Conservation (phyloP, 2,329 filamentous ascomycete species). For the Coniochaeta sp. region DNA sequence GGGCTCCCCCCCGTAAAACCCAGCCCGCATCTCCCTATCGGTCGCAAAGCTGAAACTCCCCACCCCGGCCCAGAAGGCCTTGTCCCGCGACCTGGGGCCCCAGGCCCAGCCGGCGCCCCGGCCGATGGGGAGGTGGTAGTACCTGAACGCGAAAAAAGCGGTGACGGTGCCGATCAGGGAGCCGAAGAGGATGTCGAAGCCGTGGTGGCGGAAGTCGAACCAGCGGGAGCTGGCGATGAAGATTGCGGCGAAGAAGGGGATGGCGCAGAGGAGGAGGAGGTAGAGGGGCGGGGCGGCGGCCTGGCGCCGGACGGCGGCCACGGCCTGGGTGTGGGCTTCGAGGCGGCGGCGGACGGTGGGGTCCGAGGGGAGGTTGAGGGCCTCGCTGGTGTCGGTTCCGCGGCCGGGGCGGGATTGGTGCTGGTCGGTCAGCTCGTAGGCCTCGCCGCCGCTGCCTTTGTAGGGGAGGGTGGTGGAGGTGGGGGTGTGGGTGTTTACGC, state of each 20-base stretch:
- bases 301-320: slow-evolving; percentile 55
- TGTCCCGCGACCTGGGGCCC: slow-evolving; percentile 65
- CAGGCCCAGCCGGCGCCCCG: slow-evolving; percentile 84
- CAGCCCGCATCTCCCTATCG: slow-evolving; percentile 20
- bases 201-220: slow-evolving; percentile 83
- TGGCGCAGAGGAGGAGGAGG: slow-evolving; percentile 59
- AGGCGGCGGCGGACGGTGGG: slow-evolving; percentile 20
- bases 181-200: slow-evolving; percentile 89
- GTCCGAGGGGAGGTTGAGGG: slow-evolving; percentile 20
- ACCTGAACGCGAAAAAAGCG: slow-evolving; percentile 70
- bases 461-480: slow-evolving; percentile 8
- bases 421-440: slow-evolving; percentile 21
- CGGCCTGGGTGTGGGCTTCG: slow-evolving; percentile 25
- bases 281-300: slow-evolving; percentile 79
- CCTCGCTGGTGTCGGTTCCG: slow-evolving; percentile 11
- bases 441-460: slow-evolving; percentile 23
- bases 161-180: slow-evolving; percentile 66
- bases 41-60: slow-evolving; percentile 51
- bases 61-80: slow-evolving; percentile 73
- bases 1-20: neutral
- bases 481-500: slow-evolving; percentile 36
- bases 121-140: slow-evolving; percentile 75
- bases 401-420: neutral
- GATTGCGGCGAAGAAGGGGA: slow-evolving; percentile 67
- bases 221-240: slow-evolving; percentile 83